Percentiles rank a stretch among this genome's conserved stretches.
Conservation (phyloP, 2,329 filamentous ascomycete species). For the Zymoseptoria crescenta region DNA sequence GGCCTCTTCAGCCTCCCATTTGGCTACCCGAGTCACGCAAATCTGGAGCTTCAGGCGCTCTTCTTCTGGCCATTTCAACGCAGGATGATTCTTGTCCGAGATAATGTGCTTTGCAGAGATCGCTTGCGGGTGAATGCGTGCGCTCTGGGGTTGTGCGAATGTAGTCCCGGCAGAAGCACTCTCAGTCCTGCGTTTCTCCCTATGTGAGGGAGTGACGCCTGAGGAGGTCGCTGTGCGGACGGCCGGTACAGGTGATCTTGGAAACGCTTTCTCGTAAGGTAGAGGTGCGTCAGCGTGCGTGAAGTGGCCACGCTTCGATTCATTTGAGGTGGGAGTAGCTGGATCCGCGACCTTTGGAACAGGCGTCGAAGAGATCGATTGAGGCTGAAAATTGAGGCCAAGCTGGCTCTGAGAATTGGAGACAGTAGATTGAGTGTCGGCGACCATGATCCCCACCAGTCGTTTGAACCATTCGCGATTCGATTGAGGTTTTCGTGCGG, state of each 20-base stretch:
- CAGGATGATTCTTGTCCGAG: background rate
- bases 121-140: background rate
- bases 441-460: no score
- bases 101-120: background rate
- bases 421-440: background rate
- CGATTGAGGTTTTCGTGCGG: no score
- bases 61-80: background rate
- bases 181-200: background rate
- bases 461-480: no score
- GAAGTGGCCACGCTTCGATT: background rate
- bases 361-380: background rate
- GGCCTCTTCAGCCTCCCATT: background rate
- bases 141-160: background rate
- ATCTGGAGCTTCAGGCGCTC: background rate
- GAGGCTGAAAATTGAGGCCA: background rate
- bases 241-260: background rate
- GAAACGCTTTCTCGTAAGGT: background rate
- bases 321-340: background rate
- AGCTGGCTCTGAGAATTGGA: background rate
- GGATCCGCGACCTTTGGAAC: background rate
- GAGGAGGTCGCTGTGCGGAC: background rate
- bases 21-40: background rate
- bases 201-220: background rate
- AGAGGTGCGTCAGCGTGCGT: background rate
- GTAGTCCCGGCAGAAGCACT: background rate